phyloP scores from a whole-genome alignment of 257 asterid genomes.

The Fraxinus excelsior region DNA sequence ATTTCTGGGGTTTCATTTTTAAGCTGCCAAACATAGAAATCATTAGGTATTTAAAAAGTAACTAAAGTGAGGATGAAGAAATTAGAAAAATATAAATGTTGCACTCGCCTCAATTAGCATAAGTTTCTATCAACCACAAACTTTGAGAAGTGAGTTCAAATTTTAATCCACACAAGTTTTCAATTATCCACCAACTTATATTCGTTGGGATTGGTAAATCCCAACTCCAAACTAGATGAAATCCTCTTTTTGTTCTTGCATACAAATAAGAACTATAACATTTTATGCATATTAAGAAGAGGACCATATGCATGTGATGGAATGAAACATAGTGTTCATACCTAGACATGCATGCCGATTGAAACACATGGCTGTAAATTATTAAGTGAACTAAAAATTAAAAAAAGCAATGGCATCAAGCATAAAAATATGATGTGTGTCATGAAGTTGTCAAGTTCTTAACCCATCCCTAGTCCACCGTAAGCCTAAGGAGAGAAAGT shows the following conservation, averaged over 20 bases:
- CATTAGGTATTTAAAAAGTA: not conserved
- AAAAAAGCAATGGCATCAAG: not conserved
- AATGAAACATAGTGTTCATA: not conserved
- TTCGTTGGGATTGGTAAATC: not conserved
- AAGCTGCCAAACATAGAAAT: not conserved
- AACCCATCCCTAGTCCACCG: slow-evolving; percentile 1
- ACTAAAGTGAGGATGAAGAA: not conserved
- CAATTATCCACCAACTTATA: not conserved
- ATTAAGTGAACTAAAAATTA: not conserved
- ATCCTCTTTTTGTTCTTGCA: not conserved
- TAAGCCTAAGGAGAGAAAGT: not conserved
- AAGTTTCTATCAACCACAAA: not conserved
- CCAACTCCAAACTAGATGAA: slow-evolving; percentile 3
- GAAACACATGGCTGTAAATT: not conserved
- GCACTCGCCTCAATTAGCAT: not conserved
- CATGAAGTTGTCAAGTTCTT: not conserved
- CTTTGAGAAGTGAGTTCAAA: not conserved
- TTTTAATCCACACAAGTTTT: not conserved
- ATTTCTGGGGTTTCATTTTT: not conserved
- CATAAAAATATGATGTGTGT: not conserved
- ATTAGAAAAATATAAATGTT: not conserved
- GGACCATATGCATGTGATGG: not conserved
- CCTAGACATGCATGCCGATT: not conserved
- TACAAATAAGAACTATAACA: not conserved
- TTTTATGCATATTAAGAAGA: not conserved